Evolutionary conservation across 139 green algal genomes (phyloP).

Genomic region (Prasinococcaceae sp.): DNA sequence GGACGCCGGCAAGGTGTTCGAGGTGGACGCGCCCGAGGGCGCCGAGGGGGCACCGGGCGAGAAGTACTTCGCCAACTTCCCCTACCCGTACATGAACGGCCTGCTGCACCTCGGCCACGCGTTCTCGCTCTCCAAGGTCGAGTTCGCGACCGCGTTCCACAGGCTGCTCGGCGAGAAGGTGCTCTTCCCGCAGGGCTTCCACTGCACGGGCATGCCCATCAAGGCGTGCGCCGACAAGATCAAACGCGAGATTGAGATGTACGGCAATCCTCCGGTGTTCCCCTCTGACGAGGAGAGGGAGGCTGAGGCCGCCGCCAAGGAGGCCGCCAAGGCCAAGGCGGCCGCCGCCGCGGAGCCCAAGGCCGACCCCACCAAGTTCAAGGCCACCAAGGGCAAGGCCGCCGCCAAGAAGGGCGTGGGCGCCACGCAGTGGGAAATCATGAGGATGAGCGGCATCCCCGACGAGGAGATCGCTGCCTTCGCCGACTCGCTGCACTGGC

Average conservation of each 20-base stretch:
- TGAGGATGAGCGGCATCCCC: conserved; percentile 66
- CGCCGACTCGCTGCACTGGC: conserved; percentile 69
- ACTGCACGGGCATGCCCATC: conserved; percentile 99
- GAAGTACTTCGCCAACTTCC: conserved; percentile 98
- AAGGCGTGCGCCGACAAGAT: conserved; percentile 75
- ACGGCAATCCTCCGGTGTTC: conserved; percentile 74
- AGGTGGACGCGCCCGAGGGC: conserved; percentile 51
- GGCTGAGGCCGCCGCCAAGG: conserved; percentile 13
- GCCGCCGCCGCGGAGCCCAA: conserved; percentile 1
- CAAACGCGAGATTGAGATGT: conserved; percentile 61
- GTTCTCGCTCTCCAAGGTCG: conserved; percentile 91
- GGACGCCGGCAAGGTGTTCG: conserved; percentile 63
- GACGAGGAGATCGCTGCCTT: conserved; percentile 76
- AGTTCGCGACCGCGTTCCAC: conserved; percentile 93
- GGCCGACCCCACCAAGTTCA: conserved; percentile 73
- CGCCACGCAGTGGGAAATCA: conserved; percentile 83
- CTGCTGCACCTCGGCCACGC: conserved; percentile 94
- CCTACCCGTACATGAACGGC: conserved; percentile 99
- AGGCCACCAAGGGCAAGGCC: conserved; percentile 69
- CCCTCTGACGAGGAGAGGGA: conserved; percentile 39
- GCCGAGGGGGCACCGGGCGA: conserved; percentile 16
- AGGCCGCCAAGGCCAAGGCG: conserved; percentile 2
- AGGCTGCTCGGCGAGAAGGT: conserved; percentile 72
- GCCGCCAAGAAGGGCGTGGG: conserved; percentile 35
- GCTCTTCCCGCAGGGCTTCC: conserved; percentile 93